A percentile compares a stretch with the other conserved stretches of the same genome.
Evolutionary conservation across 2,329 filamentous ascomycete genomes (phyloP).

Genomic region (Cadophora sp.): DNA sequence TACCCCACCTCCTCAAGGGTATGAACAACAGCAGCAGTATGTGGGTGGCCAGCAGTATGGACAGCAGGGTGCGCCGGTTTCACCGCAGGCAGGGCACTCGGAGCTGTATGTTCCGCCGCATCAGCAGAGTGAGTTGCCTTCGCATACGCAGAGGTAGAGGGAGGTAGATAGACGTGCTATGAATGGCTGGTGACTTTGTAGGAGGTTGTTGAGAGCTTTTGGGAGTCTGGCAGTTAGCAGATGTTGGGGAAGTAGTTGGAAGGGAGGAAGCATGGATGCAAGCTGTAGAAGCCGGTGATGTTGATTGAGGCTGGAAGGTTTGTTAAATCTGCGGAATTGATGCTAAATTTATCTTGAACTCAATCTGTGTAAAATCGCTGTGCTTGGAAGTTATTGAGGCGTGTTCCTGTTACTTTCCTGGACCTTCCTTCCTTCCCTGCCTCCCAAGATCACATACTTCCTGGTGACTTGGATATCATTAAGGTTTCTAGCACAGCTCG

Average conservation of each 20-base stretch:
- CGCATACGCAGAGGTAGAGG: not conserved
- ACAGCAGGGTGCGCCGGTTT: not conserved
- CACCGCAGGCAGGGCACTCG: constrained; percentile 1
- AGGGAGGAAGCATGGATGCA: not conserved
- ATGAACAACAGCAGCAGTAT: not conserved
- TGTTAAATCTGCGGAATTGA: not conserved
- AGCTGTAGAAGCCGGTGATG: not conserved
- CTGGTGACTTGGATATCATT: not conserved
- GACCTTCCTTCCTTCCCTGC: not conserved
- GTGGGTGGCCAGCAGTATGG: not conserved
- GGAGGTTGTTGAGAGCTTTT: not conserved
- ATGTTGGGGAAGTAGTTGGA: not conserved
- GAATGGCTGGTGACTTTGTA: too few species aligned
- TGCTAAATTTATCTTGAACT: not conserved
- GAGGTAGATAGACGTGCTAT: not conserved
- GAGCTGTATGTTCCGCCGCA: not conserved
- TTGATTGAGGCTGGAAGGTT: not conserved
- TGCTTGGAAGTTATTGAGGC: not conserved
- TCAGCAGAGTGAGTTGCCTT: constrained; percentile 8
- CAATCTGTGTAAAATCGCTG: not conserved
- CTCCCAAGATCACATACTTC: not conserved
- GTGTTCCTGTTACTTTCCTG: not conserved
- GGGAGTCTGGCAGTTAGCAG: not conserved
- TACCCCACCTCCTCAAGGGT: constrained; percentile 4
- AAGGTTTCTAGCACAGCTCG: not conserved